phyloP scores from a whole-genome alignment of 2,329 filamentous ascomycete species.

The Juglanconis juglandina region DNA sequence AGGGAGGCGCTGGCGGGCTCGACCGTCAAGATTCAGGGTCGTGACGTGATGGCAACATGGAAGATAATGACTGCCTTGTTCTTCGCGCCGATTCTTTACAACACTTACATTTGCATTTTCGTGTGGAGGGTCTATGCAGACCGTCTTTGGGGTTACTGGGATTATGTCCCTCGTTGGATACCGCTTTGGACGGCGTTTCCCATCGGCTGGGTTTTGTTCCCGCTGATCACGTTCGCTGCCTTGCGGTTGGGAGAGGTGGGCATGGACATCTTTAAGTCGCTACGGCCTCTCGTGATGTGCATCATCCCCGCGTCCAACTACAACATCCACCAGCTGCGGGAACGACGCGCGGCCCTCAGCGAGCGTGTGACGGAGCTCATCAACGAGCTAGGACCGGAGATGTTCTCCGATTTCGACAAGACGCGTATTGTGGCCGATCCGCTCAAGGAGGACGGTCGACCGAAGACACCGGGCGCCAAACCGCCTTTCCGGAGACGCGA shows the following conservation, averaged over 20 bases:
- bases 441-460: slow-evolving; percentile 34
- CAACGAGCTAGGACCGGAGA: slow-evolving; percentile 90
- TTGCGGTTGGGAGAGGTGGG: slow-evolving; percentile 95
- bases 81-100: slow-evolving; percentile 77
- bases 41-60: slow-evolving; percentile 91
- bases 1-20: slow-evolving; percentile 80
- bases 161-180: slow-evolving; percentile 75
- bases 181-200: slow-evolving; percentile 75
- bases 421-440: slow-evolving; percentile 64
- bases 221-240: slow-evolving; percentile 85
- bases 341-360: slow-evolving; percentile 69
- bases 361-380: slow-evolving; percentile 85
- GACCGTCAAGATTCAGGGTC: slow-evolving; percentile 81
- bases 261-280: slow-evolving; percentile 96
- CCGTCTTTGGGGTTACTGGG: slow-evolving; percentile 77
- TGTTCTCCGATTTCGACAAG: slow-evolving; percentile 94
- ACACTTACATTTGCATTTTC: slow-evolving; percentile 72
- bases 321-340: slow-evolving; percentile 74
- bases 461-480: slow-evolving; percentile 24
- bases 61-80: slow-evolving; percentile 86
- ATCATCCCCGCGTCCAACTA: slow-evolving; percentile 81
- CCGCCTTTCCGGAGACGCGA: slow-evolving; percentile 35
- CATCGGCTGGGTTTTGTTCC: slow-evolving; percentile 75
- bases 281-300: slow-evolving; percentile 81
- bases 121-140: slow-evolving; percentile 77